Conservation (phyloP, 106 monocot species). For the Xerophyta viscosa region DNA sequence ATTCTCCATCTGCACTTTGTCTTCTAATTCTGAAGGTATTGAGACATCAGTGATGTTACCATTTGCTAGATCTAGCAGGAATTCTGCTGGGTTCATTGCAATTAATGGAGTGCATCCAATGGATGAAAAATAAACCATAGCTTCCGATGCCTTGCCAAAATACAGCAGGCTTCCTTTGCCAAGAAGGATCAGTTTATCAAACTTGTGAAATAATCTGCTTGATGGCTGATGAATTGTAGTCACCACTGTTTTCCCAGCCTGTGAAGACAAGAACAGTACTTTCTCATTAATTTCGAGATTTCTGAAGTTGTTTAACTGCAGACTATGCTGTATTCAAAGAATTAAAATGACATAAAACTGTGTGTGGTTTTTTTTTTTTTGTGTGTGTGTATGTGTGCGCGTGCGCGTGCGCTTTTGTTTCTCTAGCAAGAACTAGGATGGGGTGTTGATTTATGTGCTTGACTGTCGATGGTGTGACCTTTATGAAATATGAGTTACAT, state of each 20-base stretch:
- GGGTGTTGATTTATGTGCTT: no score
- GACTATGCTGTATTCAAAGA: no score
- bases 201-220: constrained; percentile 74
- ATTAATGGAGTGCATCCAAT: constrained; percentile 80
- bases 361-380: no score
- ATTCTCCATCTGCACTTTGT: constrained; percentile 46
- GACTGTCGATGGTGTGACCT: no score
- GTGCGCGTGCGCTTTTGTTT: no score
- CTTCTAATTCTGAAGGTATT: constrained; percentile 53
- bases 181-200: constrained; percentile 71
- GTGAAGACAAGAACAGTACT: neutral
- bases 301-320: no score
- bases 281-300: no score
- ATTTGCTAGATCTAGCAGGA: constrained; percentile 77
- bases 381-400: no score
- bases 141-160: constrained; percentile 76
- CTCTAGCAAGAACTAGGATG: no score
- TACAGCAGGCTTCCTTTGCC: constrained; percentile 72
- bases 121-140: constrained; percentile 60
- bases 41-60: constrained; percentile 66
- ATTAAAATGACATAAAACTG: no score
- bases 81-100: constrained; percentile 90
- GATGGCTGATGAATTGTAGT: constrained; percentile 89
- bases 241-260: constrained; percentile 73
- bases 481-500: no score